Evolutionary conservation across 1,284 basidiomycete species (phyloP).

Genomic region (Sanghuangporus sanghuang): DNA sequence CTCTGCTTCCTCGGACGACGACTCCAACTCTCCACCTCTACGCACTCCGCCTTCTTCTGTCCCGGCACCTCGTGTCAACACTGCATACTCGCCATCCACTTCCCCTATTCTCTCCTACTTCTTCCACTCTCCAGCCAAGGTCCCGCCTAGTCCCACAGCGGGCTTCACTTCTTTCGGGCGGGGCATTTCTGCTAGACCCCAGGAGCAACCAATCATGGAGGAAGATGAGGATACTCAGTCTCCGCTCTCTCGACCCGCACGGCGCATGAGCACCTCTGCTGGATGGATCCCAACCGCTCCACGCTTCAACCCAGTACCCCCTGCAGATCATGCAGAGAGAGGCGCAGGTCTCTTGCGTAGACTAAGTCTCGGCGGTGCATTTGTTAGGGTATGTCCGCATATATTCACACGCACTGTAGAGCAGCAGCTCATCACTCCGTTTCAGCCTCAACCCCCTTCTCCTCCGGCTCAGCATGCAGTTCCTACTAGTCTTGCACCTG

Average conservation of each 20-base stretch:
- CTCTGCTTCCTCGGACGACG: slow-evolving; percentile 44
- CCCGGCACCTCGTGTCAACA: slow-evolving; percentile 37
- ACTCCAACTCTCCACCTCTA: slow-evolving; percentile 44
- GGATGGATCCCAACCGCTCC: slow-evolving; percentile 41
- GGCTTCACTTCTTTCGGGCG: slow-evolving; percentile 10
- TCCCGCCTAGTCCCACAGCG: slow-evolving; percentile 45
- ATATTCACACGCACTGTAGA: background rate
- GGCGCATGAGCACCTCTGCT: slow-evolving; percentile 36
- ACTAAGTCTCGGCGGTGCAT: slow-evolving; percentile 59
- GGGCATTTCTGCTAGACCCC: slow-evolving; percentile 5
- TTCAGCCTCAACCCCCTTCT: slow-evolving; percentile 10
- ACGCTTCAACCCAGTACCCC: slow-evolving; percentile 34
- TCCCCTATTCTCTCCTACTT: slow-evolving; percentile 71
- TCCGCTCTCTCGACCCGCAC: slow-evolving; percentile 24
- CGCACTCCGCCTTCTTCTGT: slow-evolving; percentile 40
- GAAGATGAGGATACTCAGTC: slow-evolving; percentile 30
- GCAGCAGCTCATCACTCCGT: background rate
- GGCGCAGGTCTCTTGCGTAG: slow-evolving; percentile 64
- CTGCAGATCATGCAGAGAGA: slow-evolving; percentile 40
- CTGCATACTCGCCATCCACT: slow-evolving; percentile 42
- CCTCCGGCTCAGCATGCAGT: background rate
- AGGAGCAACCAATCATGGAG: slow-evolving; percentile 26
- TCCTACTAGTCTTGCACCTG: background rate
- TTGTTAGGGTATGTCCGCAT: slow-evolving; percentile 46
- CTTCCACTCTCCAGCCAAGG: slow-evolving; percentile 53